Percentiles rank a stretch among this genome's conserved stretches.
These are phyloP conservation scores for Pythium biforme DNA, from an alignment of 352 stramenopile genomes.

Conservation along the genomic window DNA sequence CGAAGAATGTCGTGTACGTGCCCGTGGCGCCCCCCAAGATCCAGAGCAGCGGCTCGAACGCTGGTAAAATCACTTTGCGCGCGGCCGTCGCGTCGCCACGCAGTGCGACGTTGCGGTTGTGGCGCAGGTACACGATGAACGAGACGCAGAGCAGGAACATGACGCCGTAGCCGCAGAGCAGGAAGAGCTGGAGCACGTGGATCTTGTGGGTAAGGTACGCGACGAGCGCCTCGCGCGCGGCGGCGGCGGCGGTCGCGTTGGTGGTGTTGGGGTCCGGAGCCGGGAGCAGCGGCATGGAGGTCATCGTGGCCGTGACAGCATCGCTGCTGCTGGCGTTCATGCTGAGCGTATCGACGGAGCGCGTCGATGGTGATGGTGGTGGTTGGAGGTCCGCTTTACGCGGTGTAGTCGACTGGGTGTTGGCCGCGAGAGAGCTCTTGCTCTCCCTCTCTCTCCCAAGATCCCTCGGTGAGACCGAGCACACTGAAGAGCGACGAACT, in stretches of 20 bases:
- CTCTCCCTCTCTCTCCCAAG: too few species aligned
- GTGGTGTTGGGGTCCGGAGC: neutral
- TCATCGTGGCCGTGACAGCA: neutral
- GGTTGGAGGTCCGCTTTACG: neutral
- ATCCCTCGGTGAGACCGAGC: too few species aligned
- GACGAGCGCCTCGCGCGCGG: constrained; percentile 1
- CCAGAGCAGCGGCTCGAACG: constrained; percentile 67
- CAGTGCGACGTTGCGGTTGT: constrained; percentile 49
- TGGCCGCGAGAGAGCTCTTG: too few species aligned
- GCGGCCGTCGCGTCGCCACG: constrained; percentile 50
- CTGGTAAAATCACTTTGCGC: constrained; percentile 61
- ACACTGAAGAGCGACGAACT: neutral
- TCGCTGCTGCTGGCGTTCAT: neutral
- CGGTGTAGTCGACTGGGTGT: neutral
- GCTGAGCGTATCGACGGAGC: neutral
- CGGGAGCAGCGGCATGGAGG: neutral
- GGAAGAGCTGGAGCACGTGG: constrained; percentile 14
- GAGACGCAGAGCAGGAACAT: constrained; percentile 22
- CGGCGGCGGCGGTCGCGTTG: neutral
- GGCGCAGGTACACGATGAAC: constrained; percentile 51
- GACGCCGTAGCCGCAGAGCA: constrained; percentile 28
- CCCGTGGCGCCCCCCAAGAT: constrained; percentile 28
- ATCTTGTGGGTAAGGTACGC: constrained; percentile 23
- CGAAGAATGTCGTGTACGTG: constrained; percentile 17
- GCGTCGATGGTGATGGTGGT: neutral